A percentile compares a stretch with the other conserved stretches of the same genome.
phyloP scores from a whole-genome alignment of 306 rosid genomes.

The Quercus berberidifolia region DNA sequence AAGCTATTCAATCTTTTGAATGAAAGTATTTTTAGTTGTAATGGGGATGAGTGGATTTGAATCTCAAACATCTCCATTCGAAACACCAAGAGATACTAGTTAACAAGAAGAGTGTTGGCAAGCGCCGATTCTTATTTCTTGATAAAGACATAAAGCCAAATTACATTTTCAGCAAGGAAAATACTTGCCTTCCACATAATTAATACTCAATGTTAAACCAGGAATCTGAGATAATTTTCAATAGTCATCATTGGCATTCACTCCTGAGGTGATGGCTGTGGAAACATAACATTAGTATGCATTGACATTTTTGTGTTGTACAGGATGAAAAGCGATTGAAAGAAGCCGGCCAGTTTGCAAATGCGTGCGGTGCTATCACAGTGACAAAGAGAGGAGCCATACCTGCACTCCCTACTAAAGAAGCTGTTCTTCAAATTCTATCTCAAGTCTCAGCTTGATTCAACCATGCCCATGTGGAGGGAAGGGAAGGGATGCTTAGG shows the following conservation, averaged over 20 bases:
- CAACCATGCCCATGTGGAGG: background rate
- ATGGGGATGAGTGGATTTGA: no score
- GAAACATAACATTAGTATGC: background rate
- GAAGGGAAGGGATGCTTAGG: background rate
- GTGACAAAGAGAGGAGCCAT: conserved; percentile 26
- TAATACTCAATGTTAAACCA: no score
- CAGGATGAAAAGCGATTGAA: conserved; percentile 36
- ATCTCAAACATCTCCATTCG: no score
- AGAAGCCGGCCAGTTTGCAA: conserved; percentile 34
- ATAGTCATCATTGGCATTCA: background rate
- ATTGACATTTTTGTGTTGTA: background rate
- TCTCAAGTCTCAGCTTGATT: background rate
- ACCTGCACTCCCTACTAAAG: conserved; percentile 36
- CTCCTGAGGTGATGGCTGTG: background rate
- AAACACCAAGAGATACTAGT: no score
- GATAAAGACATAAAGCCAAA: no score
- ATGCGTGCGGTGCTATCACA: conserved; percentile 32
- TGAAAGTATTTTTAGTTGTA: no score
- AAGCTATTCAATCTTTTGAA: no score
- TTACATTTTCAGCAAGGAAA: no score
- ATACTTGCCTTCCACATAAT: no score
- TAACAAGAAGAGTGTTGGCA: no score
- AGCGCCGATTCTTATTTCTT: no score
- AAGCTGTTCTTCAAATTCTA: conserved; percentile 4
- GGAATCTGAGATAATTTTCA: background rate